A percentile compares a stretch with the other conserved stretches of the same genome.
Evolutionary conservation across 2,329 filamentous ascomycete species (phyloP).

Genomic region (Amauroascus niger): DNA sequence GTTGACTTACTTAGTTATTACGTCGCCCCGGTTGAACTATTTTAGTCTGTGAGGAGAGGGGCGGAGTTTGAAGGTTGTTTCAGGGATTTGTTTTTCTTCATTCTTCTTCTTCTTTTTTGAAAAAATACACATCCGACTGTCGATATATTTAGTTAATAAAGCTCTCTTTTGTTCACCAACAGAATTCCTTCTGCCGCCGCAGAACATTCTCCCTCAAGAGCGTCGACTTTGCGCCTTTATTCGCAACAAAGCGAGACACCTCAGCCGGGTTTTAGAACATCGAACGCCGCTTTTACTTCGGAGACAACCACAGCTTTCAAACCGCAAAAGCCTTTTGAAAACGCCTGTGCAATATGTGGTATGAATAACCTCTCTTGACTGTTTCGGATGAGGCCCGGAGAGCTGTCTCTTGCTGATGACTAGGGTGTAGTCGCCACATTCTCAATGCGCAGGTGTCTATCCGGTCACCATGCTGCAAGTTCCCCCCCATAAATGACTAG

Average conservation of each 20-base stretch:
- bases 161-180: too few relatives aligned
- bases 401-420: background rate
- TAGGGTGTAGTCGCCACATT: conserved; percentile 75
- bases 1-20: background rate
- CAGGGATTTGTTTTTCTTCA: background rate
- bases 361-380: background rate
- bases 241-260: background rate
- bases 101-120: too few relatives aligned
- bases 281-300: background rate
- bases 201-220: too few relatives aligned
- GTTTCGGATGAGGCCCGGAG: background rate
- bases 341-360: conserved; percentile 5
- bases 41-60: too few relatives aligned
- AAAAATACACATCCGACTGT: too few relatives aligned
- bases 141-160: too few relatives aligned
- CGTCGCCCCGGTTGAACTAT: background rate
- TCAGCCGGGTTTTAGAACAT: background rate
- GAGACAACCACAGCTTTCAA: background rate
- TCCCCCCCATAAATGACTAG: background rate
- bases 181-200: too few relatives aligned
- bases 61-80: conserved; percentile 8
- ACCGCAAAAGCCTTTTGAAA: background rate
- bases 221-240: background rate
- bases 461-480: conserved; percentile 86
- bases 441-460: conserved; percentile 97